Base-by-base conservation (phyloP, 495 filamentous ascomycete genomes). In the Hypoxylon fuscum region DNA sequence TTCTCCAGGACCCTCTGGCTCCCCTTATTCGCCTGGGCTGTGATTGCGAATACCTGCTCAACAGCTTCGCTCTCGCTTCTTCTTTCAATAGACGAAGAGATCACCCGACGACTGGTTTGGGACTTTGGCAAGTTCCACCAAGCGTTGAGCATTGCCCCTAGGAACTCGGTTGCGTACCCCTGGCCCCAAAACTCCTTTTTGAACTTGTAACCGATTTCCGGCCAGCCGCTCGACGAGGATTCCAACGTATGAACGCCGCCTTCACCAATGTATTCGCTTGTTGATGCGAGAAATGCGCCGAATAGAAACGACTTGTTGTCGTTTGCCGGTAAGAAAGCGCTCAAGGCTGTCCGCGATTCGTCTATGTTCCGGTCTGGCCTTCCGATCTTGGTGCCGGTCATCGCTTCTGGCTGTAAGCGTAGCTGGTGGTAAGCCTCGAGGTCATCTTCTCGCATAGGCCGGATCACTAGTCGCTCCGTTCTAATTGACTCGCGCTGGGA, bases 391-490 rank as follows among this genome's bases (percentile, higher is more conserved):
- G 76, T 81, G 69, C 74, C 78, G 14, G 42, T 56, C 79, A 82
- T 82, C 17, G 79, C 77, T 60, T 79, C 79, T 5, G 74, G 72
- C 60, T 82, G 74, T 14, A 64, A 72, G 29, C 80, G 77, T n/a
- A 83, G 59, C 9, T 38, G 48, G 35, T 77, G 72, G 12, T 79
- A 47, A 12, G 53, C 64, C 4, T 59, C 25, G 3, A 80, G 42
- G 37, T 81, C 79, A 14, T 66, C 59, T 9, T 68, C 23, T 15
- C 15, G 25, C 21, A 74, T 55, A 5, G 73, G 64, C 7, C 80
- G 77, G 43, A 83, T 58, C 42, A 78, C 48, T 15, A 83, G 71
- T 23, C 80, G 75, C 17, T 73, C 63, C 3, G 80, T 83, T 35
- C 34, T 53, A 27, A 82, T 66, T 44, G 42, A 42, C 37, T 59